Evolutionary conservation across 352 stramenopile genomes (phyloP).

Genomic region (Phytopythium litorale): DNA sequence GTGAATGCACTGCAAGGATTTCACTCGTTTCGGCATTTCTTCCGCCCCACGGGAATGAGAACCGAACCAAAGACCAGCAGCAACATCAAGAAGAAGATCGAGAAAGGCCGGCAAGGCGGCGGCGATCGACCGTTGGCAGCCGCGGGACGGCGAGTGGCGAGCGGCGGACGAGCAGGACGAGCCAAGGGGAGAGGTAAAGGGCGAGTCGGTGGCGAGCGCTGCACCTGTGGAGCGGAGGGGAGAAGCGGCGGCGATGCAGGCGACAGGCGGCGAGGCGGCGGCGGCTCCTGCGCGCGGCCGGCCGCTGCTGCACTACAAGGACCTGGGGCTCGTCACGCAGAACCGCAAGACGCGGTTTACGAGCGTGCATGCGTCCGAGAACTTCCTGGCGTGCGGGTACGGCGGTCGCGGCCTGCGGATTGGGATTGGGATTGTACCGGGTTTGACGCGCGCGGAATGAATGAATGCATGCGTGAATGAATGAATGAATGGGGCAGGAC

Average conservation of each 20-base stretch:
- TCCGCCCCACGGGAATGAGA: neutral
- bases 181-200: neutral
- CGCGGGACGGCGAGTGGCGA: neutral
- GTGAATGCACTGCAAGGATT: neutral
- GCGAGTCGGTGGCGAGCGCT: neutral
- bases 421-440: neutral
- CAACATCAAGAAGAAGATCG: conserved; percentile 11
- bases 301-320: conserved; percentile 72
- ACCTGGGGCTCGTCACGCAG: conserved; percentile 48
- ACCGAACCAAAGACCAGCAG: neutral
- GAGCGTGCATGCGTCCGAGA: conserved; percentile 80
- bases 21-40: neutral
- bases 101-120: neutral
- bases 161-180: neutral
- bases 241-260: neutral
- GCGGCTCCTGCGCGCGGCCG: conserved; percentile 25
- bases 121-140: neutral
- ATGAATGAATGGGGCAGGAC: conserved; percentile 22
- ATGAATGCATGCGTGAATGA: conserved; percentile 2
- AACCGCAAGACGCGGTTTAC: conserved; percentile 73
- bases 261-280: neutral
- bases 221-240: neutral
- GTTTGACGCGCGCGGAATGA: conserved; percentile 4
- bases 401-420: neutral
- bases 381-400: conserved; percentile 83